Conservation (phyloP, 139 green algal genomes). For the Coccomyxa sp. region DNA sequence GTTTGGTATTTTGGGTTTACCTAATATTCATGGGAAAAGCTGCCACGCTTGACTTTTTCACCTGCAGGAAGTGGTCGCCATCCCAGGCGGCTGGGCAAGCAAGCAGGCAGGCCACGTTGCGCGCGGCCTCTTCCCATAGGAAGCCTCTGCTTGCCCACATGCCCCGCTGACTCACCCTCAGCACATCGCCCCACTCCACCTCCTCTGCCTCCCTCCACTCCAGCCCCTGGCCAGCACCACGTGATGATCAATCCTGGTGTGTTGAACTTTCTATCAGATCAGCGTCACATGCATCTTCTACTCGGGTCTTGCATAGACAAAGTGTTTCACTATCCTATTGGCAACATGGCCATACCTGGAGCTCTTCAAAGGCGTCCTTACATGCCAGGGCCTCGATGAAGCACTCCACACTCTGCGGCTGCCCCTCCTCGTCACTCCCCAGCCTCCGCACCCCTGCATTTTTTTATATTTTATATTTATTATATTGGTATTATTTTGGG, state of each 20-base stretch:
- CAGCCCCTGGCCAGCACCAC: conserved; percentile 21
- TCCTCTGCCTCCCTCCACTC: conserved; percentile 20
- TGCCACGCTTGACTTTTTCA: background rate
- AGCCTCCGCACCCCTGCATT: background rate
- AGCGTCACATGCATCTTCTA: background rate
- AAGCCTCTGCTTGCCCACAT: conserved; percentile 20
- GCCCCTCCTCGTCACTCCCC: background rate
- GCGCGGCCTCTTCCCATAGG: conserved; percentile 41
- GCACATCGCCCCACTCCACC: conserved; percentile 28
- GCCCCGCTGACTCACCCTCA: conserved; percentile 22
- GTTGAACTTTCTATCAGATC: too few species aligned
- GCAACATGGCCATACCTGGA: background rate
- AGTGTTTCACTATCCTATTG: background rate
- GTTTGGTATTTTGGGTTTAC: too few species aligned
- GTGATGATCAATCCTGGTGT: too few species aligned
- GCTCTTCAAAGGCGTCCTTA: background rate
- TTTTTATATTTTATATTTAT: too few species aligned
- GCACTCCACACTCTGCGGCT: background rate
- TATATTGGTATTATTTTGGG: too few species aligned
- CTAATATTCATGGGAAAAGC: background rate
- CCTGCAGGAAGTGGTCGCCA: conserved; percentile 46
- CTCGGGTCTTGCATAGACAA: background rate
- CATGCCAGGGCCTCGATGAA: background rate
- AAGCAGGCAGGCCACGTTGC: conserved; percentile 29
- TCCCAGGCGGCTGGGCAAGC: conserved; percentile 28